Evolutionary conservation across 2,329 filamentous ascomycete genomes (phyloP).

Genomic region (Epichloe sibirici): DNA sequence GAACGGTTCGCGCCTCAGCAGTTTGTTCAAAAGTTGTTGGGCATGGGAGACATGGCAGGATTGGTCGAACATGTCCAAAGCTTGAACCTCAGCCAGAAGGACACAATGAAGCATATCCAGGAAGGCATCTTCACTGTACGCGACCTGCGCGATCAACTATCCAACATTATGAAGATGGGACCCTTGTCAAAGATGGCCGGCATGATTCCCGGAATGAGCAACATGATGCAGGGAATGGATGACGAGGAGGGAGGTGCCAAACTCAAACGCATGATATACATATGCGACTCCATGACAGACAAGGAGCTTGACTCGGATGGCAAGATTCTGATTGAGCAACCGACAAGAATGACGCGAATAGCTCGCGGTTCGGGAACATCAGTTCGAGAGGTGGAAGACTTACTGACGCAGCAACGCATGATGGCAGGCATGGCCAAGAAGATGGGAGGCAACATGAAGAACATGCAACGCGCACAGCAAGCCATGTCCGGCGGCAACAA

Average conservation of each 20-base stretch:
- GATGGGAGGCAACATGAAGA: conserved; percentile 95
- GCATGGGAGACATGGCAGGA: conserved; percentile 94
- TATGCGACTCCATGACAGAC: conserved; percentile 95
- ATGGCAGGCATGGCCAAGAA: conserved; percentile 99
- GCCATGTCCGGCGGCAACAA: conserved; percentile 87
- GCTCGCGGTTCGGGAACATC: conserved; percentile 82
- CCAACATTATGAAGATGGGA: conserved; percentile 99
- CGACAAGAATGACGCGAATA: conserved; percentile 82
- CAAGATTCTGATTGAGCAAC: conserved; percentile 86
- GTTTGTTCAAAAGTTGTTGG: conserved; percentile 86
- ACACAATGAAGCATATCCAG: conserved; percentile 97
- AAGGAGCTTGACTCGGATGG: conserved; percentile 94
- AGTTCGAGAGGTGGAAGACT: conserved; percentile 80
- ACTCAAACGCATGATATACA: conserved; percentile 96
- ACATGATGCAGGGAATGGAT: conserved; percentile 91
- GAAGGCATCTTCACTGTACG: conserved; percentile 94
- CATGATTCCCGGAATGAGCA: conserved; percentile 93
- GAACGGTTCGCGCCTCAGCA: conserved; percentile 87
- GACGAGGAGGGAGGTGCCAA: conserved; percentile 92
- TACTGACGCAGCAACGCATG: conserved; percentile 96
- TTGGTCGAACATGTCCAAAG: conserved; percentile 94
- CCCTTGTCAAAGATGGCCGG: conserved; percentile 93
- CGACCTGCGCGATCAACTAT: conserved; percentile 86
- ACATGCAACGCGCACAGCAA: conserved; percentile 87
- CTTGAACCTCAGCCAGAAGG: conserved; percentile 91